phyloP scores from a whole-genome alignment of 768 basidiomycete genomes.

The Rhodotorula toruloides region DNA sequence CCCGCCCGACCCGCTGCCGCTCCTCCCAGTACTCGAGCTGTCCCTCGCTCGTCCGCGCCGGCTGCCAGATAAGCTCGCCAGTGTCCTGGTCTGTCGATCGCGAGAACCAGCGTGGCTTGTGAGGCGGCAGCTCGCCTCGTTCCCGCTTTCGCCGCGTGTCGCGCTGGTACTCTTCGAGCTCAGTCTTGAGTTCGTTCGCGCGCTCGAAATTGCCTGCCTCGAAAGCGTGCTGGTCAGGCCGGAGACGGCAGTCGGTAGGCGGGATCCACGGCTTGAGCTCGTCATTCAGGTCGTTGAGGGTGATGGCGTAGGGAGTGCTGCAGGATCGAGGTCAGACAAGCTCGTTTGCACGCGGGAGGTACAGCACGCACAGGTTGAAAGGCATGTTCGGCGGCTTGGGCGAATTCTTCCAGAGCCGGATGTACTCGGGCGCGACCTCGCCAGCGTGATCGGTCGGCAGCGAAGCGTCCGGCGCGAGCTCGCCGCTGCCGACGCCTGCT shows the following conservation, averaged over 20 bases:
- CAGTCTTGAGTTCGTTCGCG: conserved; percentile 66
- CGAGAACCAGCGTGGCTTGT: conserved; percentile 80
- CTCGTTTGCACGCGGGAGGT: not conserved
- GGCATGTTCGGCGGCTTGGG: conserved; percentile 67
- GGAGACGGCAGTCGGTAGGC: conserved; percentile 84
- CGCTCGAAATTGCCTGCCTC: conserved; percentile 79
- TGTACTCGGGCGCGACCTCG: conserved; percentile 60
- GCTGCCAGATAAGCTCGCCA: conserved; percentile 81
- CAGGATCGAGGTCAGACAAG: not conserved
- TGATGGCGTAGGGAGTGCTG: conserved; percentile 79
- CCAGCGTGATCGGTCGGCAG: conserved; percentile 51
- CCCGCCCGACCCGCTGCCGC: conserved; percentile 60
- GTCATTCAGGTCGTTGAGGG: conserved; percentile 77
- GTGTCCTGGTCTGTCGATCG: conserved; percentile 80
- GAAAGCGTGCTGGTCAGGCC: conserved; percentile 91
- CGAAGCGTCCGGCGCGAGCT: conserved; percentile 66
- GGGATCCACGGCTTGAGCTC: conserved; percentile 67
- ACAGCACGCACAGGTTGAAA: conserved; percentile 62
- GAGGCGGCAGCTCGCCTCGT: conserved; percentile 63
- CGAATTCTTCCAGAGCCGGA: conserved; percentile 89
- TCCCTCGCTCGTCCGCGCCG: conserved; percentile 53
- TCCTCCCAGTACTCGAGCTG: conserved; percentile 77
- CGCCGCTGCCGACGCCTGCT: conserved; percentile 57
- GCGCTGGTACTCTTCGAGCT: conserved; percentile 79
- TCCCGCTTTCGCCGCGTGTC: conserved; percentile 68